Base-by-base conservation (phyloP, 208 protist genomes). In the Leptomonas pyrrhocoris region DNA sequence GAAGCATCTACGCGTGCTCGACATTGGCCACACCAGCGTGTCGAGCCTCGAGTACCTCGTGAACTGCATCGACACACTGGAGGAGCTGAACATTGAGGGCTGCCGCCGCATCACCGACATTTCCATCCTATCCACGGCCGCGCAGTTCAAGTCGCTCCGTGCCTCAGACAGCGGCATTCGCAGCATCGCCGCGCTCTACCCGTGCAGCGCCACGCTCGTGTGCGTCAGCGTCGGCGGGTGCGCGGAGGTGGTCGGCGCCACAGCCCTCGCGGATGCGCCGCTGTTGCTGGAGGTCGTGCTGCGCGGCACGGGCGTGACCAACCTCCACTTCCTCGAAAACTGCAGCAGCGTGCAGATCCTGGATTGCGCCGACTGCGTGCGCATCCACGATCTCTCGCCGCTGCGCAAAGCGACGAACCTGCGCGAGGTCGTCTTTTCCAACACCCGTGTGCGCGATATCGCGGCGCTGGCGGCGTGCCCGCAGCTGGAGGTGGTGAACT, bases 11-110 rank as follows among this genome's bases (percentile, higher is more conserved):
- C 58, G 58, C 18, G 58, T 64, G 43, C 58, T 64, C 27, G 58
- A 64, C 43, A 64, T 64, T 25, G 58, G 58, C 58, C 43, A 64
- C 58, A 64, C 58, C 2, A 51, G 25, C 43, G 58, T 64, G 34
- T 64, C 58, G 28, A 40, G 43, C 21, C 58, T 64, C 27, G 58
- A 64, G 27, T 64, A 42, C 23, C 58, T 64, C 6, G 58, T 64
- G 43, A 64, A 64, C 58, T 53, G 58, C 58, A 40, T 64, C 43
- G 58, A 53, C 58, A 64, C 58, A 36, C 28, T 64, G 16, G 58
- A 64, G 58, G 58, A 64, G 43, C 43, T 64, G 4, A 64, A 64
- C 43, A 64, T 64, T 28, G 58, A 64, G 42, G 58, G 58, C 43
- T 64, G 58, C 43, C 58, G 58, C 58, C 58, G 58, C 58, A 36